Percentiles rank a stretch among this genome's conserved stretches.
Evolutionary conservation across 768 basidiomycete genomes (phyloP).

Genomic region (Mycena alexandri): DNA sequence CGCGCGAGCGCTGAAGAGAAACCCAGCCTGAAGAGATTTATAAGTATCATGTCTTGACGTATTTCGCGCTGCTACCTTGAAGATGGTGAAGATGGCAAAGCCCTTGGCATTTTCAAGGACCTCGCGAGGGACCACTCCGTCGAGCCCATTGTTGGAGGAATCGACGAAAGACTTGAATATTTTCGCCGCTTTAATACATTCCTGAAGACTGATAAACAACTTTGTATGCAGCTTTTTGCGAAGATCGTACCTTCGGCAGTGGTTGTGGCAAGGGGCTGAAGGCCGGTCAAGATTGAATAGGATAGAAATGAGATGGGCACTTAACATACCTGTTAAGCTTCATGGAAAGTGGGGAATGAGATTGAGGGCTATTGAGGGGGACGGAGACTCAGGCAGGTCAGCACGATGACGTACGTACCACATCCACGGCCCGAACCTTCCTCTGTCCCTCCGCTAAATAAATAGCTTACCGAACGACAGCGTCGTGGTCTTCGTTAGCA

Average conservation of each 20-base stretch:
- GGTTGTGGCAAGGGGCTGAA: conserved; percentile 65
- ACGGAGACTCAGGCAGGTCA: no score
- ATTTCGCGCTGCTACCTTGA: conserved; percentile 57
- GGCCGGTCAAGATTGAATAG: conserved; percentile 58
- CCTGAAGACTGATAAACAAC: conserved; percentile 42
- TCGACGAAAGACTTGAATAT: conserved; percentile 92
- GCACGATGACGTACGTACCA: no score
- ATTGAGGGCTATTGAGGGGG: no score
- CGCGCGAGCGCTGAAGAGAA: conserved; percentile 73
- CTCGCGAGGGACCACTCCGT: conserved; percentile 71
- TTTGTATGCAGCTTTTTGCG: no score
- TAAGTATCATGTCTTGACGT: no score
- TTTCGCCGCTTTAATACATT: conserved; percentile 89
- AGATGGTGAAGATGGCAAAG: conserved; percentile 92
- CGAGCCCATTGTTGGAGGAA: conserved; percentile 83
- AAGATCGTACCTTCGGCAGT: conserved; percentile 63
- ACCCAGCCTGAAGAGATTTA: conserved; percentile 48
- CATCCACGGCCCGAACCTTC: no score
- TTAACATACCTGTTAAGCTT: no score
- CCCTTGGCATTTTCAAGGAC: conserved; percentile 69
- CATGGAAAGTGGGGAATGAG: no score
- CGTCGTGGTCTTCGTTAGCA: no score
- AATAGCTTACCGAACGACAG: no score
- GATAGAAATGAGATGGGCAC: neutral
- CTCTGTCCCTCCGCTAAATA: no score